Evolutionary conservation across 345 rosid species (phyloP).

Genomic region (Salix koriyanagi): DNA sequence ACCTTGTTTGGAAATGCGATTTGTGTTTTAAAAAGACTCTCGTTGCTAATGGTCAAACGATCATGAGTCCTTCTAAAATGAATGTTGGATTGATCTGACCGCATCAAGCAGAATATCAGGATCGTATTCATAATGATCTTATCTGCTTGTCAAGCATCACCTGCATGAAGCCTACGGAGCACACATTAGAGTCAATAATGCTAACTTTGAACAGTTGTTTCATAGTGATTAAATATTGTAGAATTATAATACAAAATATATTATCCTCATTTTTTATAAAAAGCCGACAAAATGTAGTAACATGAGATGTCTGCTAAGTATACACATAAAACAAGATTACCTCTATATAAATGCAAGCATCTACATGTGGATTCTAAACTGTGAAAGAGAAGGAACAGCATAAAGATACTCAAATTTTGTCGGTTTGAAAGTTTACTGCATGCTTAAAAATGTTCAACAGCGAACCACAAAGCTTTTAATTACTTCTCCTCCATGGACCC

Average conservation of each 20-base stretch:
- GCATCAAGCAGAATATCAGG: conserved; percentile 16
- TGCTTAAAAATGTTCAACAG: conserved; percentile 44
- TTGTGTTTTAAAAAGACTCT: background rate
- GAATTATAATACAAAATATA: background rate
- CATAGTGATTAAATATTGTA: background rate
- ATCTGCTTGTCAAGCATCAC: conserved; percentile 19
- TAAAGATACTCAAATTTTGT: background rate
- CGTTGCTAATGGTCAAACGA: background rate
- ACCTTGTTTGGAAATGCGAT: background rate
- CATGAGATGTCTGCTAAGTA: conserved; percentile 49
- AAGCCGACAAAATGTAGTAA: conserved; percentile 51
- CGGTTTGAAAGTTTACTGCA: conserved; percentile 23
- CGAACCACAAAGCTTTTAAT: conserved; percentile 34
- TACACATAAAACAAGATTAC: conserved; percentile 24
- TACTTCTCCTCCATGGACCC: conserved; percentile 50
- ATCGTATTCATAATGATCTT: conserved; percentile 13
- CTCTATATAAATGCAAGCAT: conserved; percentile 31
- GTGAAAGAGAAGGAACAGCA: conserved; percentile 6
- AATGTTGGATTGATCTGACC: background rate
- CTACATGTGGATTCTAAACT: conserved; percentile 30
- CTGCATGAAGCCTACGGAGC: background rate
- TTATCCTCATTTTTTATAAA: conserved; percentile 21
- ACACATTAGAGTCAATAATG: conserved; percentile 8
- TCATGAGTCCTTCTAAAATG: background rate
- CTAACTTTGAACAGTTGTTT: background rate